A percentile compares a stretch with the other conserved stretches of the same genome.
Conservation (phyloP, 164 flowering plant species). For the Vitis riparia region DNA sequence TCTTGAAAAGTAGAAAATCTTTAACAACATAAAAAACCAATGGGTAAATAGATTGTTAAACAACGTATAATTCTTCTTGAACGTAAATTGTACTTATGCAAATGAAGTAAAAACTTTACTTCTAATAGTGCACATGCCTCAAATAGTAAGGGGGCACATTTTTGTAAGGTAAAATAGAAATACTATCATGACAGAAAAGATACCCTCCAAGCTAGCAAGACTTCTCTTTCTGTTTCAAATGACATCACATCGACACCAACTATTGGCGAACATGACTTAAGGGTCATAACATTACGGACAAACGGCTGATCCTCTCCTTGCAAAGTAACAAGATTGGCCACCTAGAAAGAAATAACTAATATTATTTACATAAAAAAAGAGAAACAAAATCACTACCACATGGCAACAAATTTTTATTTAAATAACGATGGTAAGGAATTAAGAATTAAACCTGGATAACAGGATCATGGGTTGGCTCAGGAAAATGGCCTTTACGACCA, state of each 20-base stretch:
- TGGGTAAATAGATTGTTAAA: too few species aligned
- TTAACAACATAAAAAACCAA: too few species aligned
- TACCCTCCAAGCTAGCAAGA: constrained; percentile 98
- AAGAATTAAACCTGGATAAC: constrained; percentile 79
- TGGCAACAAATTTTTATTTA: background rate
- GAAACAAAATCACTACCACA: background rate
- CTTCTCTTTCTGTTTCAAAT: constrained; percentile 84
- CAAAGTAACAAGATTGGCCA: constrained; percentile 91
- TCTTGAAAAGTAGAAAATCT: too few species aligned
- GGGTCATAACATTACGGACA: constrained; percentile 95
- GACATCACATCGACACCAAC: constrained; percentile 98
- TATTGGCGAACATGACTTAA: constrained; percentile 89
- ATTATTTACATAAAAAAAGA: constrained; percentile 1
- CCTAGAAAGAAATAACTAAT: constrained; percentile 37
- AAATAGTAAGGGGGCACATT: background rate
- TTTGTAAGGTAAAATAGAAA: background rate
- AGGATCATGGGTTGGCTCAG: constrained; percentile 95
- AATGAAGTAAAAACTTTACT: background rate
- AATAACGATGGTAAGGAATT: background rate
- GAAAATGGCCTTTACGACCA: constrained; percentile 97
- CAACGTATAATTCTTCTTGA: background rate
- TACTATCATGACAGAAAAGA: background rate
- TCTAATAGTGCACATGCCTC: background rate
- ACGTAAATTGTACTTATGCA: background rate
- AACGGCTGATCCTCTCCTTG: constrained; percentile 90